Evolutionary conservation across 441 rosid species (phyloP).

Genomic region (Bocquillonia castaneifolia): DNA sequence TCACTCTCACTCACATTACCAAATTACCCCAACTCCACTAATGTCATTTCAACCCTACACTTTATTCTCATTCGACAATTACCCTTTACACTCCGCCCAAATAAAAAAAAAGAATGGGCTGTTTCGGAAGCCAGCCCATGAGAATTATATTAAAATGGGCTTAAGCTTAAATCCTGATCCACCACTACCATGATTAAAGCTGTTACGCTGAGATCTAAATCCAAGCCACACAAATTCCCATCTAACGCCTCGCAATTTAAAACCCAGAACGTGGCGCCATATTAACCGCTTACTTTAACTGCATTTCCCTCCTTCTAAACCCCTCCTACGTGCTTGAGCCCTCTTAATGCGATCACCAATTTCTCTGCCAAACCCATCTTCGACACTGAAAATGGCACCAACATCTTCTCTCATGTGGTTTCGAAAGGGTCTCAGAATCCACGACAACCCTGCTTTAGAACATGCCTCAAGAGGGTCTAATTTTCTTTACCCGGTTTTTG

Average conservation of each 20-base stretch:
- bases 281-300: slow-evolving; percentile 12
- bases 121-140: too few relatives aligned
- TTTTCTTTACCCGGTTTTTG: slow-evolving; percentile 71
- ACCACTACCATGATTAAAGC: too few relatives aligned
- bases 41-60: too few relatives aligned
- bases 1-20: too few relatives aligned
- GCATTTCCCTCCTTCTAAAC: slow-evolving; percentile 3
- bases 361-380: slow-evolving; percentile 18
- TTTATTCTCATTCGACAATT: too few relatives aligned
- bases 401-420: slow-evolving; percentile 79
- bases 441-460: slow-evolving; percentile 87
- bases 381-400: slow-evolving; percentile 40
- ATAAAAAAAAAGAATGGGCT: too few relatives aligned
- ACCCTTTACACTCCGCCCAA: too few relatives aligned
- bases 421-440: slow-evolving; percentile 83
- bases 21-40: too few relatives aligned
- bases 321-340: background rate
- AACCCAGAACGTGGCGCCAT: slow-evolving; percentile 24
- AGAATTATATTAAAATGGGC: too few relatives aligned
- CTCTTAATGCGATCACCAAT: slow-evolving; percentile 18
- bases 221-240: too few relatives aligned
- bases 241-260: background rate
- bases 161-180: too few relatives aligned
- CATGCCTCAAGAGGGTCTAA: slow-evolving; percentile 49
- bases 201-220: too few relatives aligned